Evolutionary conservation across 345 rosid genomes (phyloP), one percentile per base, ranked within the genome.

Genomic region (Euphorbia peplus): DNA sequence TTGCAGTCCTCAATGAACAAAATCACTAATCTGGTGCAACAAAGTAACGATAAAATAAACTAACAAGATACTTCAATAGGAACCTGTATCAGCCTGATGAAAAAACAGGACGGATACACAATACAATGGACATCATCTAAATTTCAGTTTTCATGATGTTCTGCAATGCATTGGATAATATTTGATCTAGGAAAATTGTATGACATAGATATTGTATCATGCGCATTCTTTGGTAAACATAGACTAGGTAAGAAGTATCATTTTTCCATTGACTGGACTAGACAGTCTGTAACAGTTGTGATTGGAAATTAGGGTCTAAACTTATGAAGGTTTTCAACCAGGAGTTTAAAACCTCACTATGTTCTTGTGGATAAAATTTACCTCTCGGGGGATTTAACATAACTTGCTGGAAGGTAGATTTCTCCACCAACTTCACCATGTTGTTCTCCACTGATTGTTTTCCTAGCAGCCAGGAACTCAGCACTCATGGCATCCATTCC

Each of bases 401-500:
- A 90, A 72, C 80, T 80, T 64, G 71, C 90, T 30, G 98, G 96
- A 76, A 90, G 73, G 70, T 95, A 95, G 70, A 95, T 92, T 85
- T 92, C 98, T 73, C 99, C 99, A 29, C 99, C 99, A 70, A 81
- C 70, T 81, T 95, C 99, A 59, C 99, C 99, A 54, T 91, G 98
- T 68, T 91, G 99, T 73, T 95, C 99, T 28, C 99, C 99, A 19
- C 96, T 95, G 46, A 87, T 66, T 35, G 97, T 92, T 84, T 95
- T 92, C 88, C 74, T 87, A 46, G 97, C 97, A 57, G 92, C 85
- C 32, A 84, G 86, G 79, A 95, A 95, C 62, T 82, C 91, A 51
- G 93, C 96, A 64, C 98, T 95, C 99, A 90, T 95, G 74, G 95
- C 90, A 58, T 90, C 91, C 99, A 92, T 95, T 51, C 99, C 98